A percentile compares a stretch with the other conserved stretches of the same genome.
Evolutionary conservation across 805 yeast species (phyloP).

Genomic region (Yamadazyma nakazawae): DNA sequence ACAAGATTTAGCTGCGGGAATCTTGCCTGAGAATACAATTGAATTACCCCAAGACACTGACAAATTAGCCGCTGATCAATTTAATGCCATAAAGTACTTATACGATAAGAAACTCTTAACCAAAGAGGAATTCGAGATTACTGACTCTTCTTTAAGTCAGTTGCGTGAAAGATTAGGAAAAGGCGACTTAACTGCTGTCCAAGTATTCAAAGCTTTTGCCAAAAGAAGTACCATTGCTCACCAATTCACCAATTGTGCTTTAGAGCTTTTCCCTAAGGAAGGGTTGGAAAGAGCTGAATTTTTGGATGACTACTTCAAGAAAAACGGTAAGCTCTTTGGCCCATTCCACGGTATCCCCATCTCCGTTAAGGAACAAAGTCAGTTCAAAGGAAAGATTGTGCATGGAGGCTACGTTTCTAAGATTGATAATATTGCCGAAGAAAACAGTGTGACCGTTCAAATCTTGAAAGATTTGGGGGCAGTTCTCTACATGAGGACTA

Average conservation of each 20-base stretch:
- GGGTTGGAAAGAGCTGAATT: slow-evolving; percentile 55
- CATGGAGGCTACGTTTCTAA: slow-evolving; percentile 40
- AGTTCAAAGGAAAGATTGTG: slow-evolving; percentile 30
- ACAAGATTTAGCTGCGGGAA: slow-evolving; percentile 24
- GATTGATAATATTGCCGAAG: slow-evolving; percentile 27
- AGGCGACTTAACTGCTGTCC: slow-evolving; percentile 33
- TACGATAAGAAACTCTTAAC: slow-evolving; percentile 34
- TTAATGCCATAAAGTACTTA: slow-evolving; percentile 36
- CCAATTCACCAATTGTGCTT: slow-evolving; percentile 43
- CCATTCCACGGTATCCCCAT: slow-evolving; percentile 68
- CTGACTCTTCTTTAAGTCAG: slow-evolving; percentile 30
- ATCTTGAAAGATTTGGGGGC: slow-evolving; percentile 41
- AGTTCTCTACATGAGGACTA: slow-evolving; percentile 43
- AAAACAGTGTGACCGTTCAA: slow-evolving; percentile 29
- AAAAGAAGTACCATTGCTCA: slow-evolving; percentile 41
- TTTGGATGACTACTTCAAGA: slow-evolving; percentile 48
- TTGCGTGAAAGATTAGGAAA: slow-evolving; percentile 28
- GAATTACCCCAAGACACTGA: slow-evolving; percentile 33
- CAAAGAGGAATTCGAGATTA: slow-evolving; percentile 32
- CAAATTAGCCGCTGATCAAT: slow-evolving; percentile 27
- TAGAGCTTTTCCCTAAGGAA: slow-evolving; percentile 49
- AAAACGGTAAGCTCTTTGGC: slow-evolving; percentile 50
- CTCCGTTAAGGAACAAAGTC: slow-evolving; percentile 53
- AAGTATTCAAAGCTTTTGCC: slow-evolving; percentile 41
- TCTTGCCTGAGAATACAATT: slow-evolving; percentile 28